Percentiles rank a stretch among this genome's conserved stretches.
Evolutionary conservation across 2,329 filamentous ascomycete genomes (phyloP).

Genomic region (Pseudonectria foliicola): DNA sequence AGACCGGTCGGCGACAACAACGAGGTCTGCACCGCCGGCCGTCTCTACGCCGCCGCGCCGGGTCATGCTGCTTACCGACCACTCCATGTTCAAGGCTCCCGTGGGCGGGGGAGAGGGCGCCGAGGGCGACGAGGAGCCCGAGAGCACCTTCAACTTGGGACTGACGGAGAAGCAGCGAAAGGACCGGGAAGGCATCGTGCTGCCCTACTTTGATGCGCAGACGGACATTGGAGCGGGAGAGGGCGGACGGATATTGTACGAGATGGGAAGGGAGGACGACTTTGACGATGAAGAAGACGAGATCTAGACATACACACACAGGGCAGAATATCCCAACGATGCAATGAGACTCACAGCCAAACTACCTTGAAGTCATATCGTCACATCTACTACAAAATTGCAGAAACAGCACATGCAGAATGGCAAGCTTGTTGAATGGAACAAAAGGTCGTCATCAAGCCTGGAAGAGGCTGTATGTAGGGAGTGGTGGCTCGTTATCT

Average conservation of each 20-base stretch:
- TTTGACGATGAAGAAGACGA: slow-evolving; percentile 97
- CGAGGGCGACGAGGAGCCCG: slow-evolving; percentile 47
- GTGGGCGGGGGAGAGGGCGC: slow-evolving; percentile 26
- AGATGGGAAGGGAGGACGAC: slow-evolving; percentile 94
- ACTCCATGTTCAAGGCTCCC: slow-evolving; percentile 57
- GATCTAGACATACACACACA: slow-evolving; percentile 42
- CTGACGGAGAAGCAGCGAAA: slow-evolving; percentile 85
- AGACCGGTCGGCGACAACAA: slow-evolving; percentile 3
- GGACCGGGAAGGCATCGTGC: slow-evolving; percentile 79
- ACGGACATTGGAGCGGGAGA: slow-evolving; percentile 70
- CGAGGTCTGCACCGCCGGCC: slow-evolving; percentile 2
- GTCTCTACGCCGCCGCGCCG: slow-evolving; percentile 22
- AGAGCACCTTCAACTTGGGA: slow-evolving; percentile 77
- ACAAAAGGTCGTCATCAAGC: background rate
- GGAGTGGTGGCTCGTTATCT: background rate
- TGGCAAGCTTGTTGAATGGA: too few relatives aligned
- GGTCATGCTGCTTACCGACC: slow-evolving; percentile 64
- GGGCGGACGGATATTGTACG: slow-evolving; percentile 89
- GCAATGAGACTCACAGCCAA: background rate
- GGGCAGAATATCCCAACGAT: too few relatives aligned
- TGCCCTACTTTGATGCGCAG: slow-evolving; percentile 97
- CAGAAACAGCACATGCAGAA: too few relatives aligned
- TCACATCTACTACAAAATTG: too few relatives aligned
- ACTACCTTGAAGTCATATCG: too few relatives aligned
- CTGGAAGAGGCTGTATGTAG: too few relatives aligned